Base-by-base conservation (phyloP, 352 stramenopile species). In the Phytophthora pini region DNA sequence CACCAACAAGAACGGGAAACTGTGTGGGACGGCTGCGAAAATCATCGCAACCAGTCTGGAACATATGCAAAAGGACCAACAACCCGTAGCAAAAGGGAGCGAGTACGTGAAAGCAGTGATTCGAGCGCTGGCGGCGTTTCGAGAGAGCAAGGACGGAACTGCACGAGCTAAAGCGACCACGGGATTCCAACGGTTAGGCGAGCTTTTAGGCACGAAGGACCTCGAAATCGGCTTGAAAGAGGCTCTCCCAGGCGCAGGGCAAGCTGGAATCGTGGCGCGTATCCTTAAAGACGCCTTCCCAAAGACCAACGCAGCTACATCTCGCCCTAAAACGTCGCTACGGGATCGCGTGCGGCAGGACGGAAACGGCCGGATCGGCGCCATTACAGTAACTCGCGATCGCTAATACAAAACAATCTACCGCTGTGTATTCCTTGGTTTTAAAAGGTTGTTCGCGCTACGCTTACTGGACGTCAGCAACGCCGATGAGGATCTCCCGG, bases 401-500 rank as follows among this genome's bases (percentile, higher is more conserved):
- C 27, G 36, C 44, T 66, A 71, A 71, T 61, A 47, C 56, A 61
- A 70, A 67, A 61, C 56, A 71, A 57, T 65, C 55, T 70, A 56
- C 49, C 41, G 39, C 22, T 46, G 57, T 64, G 61, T 58, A 58
- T 71, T 59, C 49, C 38, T 11, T 40, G 39, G 29, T 59, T 34
- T 56, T 52, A 65, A 58, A 36, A 36, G 1, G 31, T 13, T 36
- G 54, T 20, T 29, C 15, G 24, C 36, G 17, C 17, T 20, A 20
- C 17, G 17, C 63, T 88, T 93, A 93, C 50, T 76, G 74, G 13
- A 96, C 86, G 56, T 90, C 81, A 29, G 87, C 88, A 9, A 96
- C 85, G 22, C 84, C 81, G 80, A 96, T 87, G 58, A 93, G 72
- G 44, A 92, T 93, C 71, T 94, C 82, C 53, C 92, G 86, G 61